These are phyloP conservation scores for Dactylonectria macrodidyma DNA, from an alignment of 2,329 filamentous ascomycete genomes.

Conservation along the genomic window DNA sequence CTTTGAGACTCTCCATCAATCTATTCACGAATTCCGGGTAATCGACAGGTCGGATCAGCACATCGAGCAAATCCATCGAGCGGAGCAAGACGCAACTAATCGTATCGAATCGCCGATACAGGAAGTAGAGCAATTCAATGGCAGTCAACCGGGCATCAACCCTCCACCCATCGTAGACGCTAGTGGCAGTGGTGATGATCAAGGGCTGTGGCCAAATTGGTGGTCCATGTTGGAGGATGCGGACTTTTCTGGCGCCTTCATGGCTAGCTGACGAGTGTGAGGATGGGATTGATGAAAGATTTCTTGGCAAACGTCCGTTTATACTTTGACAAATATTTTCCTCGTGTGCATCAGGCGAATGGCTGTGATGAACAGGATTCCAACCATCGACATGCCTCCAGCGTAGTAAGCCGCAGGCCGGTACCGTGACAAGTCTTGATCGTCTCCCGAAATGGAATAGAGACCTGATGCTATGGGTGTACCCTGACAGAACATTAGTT, in stretches of 20 bases:
- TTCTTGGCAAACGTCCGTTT: neutral
- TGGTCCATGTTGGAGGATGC: conserved; percentile 47
- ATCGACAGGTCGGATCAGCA: conserved; percentile 41
- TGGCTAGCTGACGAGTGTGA: neutral
- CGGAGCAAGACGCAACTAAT: conserved; percentile 32
- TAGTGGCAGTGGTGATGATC: conserved; percentile 9
- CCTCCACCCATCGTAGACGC: conserved; percentile 25
- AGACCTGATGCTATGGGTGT: conserved; percentile 44
- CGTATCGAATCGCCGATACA: neutral
- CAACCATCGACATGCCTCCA: conserved; percentile 34
- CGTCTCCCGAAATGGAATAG: conserved; percentile 30
- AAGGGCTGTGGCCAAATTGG: conserved; percentile 42
- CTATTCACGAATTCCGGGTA: conserved; percentile 41
- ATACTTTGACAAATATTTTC: conserved; percentile 17
- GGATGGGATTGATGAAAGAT: no score
- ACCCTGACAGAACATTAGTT: conserved; percentile 19
- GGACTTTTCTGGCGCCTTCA: conserved; percentile 35
- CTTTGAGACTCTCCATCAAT: conserved; percentile 41
- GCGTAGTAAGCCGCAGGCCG: conserved; percentile 41
- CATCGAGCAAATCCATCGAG: conserved; percentile 40
- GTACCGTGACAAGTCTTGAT: conserved; percentile 12
- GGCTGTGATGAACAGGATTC: conserved; percentile 29
- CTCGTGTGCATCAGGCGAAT: conserved; percentile 29
- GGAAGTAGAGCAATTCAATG: neutral
- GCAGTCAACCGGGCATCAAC: neutral